Base-by-base conservation (phyloP, 2,329 filamentous ascomycete species). In the Aphanoascus verrucosus region DNA sequence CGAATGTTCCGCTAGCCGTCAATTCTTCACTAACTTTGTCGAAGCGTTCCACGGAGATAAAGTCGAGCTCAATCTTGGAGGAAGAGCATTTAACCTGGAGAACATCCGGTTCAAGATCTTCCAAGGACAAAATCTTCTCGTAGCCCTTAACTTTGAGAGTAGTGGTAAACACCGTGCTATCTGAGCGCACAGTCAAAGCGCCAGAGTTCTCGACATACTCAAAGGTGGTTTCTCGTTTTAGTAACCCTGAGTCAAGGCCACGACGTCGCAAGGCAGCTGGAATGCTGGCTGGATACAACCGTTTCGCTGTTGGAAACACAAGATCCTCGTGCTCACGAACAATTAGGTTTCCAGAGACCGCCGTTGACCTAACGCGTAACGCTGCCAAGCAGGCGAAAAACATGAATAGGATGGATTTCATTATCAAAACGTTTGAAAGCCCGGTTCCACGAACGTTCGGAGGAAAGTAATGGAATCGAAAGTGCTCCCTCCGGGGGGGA, bases 1-100 rank as follows among this genome's bases (percentile, higher is more conserved):
- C 34, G 17, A 61, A 58, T 28, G 49, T 53, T 1, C 48, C 42
- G 8, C 40, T 41, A 12, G 45, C 28, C 28, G 55, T 49, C 9
- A 61, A 20, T 23, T 52, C 56, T 34, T 51, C 42, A 2, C 38
- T 50, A 3, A 56, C 34, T n/a, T 46, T 42, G 17, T 57, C 48
- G 1, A 57, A 32, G 12, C 35, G 32, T 17, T 51, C 40, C 34
- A 32, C 17, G 2, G 54, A 55, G 15, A 17, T 7, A 31, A 60
- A 59, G 23, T 23, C 40, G 0, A 60, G 46, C 23, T 52, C 48
- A 17, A 60, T 58, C 32, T 50, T 48, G 2, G 49, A 47, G 20
- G 49, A 35, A 3, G 44, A 58, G 42, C 53, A 55, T 9, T 12
- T 15, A 11, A 55, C 28, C 14, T 38, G 34, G 6, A 9, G 15